Base-by-base conservation (phyloP, 2,329 filamentous ascomycete species). In the Pestalotiopsis sp. region DNA sequence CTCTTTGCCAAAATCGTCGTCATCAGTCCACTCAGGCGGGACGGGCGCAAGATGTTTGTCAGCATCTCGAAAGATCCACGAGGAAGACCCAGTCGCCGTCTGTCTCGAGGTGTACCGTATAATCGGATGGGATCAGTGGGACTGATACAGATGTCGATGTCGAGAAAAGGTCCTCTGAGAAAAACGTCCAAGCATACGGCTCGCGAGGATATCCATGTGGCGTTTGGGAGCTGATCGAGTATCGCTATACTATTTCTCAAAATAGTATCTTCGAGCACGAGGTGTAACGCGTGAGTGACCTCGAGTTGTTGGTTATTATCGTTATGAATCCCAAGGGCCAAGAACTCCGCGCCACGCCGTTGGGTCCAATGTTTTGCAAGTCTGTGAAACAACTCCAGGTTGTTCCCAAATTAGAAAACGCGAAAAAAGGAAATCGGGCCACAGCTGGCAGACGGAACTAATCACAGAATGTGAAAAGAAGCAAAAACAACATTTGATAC, bases 1-100 rank as follows among this genome's bases (percentile, higher is more conserved):
- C 65, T 45, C 23, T 56, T 59, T 14, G 65, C 65, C 52, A 67
- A 13, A 17, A 67, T 67, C 52, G 36, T 67, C 12, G 27, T 36
- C 25, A 67, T 23, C 25, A 60, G 25, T 12, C 27, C 31, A 31
- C 38, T 67, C 39, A 56, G 27, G 12, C 65, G 65, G 23, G 39
- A 12, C n/a, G n/a, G n/a, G 4, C 65, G 56, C 65, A 67, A 27
- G 31, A 67, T 3, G 4, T 38, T 56, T 12, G n/a, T 56, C 6
- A 49, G 41, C 63, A 66, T 66, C 13, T 66, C 41, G 49, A 25
- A 6, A 31, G 11, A 27, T 11, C 17, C 23, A 31, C 14, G 20
- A 63, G 9, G 17, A 39, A 14, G 45, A 58, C 45, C 7, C 12
- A 38, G 13, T 20, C 41, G 41, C 63, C 45, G n/a, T 39, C 14